Percentiles rank a stretch among this genome's conserved stretches.
phyloP scores from a whole-genome alignment of 106 monocot genomes.

The Cymbidium sinense region DNA sequence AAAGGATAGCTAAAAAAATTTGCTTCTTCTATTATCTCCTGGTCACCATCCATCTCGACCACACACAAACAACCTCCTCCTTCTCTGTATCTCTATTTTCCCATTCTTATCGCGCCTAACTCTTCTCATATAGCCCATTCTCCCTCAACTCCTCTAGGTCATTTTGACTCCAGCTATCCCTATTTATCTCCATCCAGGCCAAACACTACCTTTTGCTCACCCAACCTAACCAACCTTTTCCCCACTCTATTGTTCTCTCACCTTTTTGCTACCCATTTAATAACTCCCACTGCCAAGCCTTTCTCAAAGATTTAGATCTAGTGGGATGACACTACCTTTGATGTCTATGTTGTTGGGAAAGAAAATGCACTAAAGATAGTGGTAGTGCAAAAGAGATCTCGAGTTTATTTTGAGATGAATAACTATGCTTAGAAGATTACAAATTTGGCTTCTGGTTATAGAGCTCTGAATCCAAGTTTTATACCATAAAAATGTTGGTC shows the following conservation, averaged over 20 bases:
- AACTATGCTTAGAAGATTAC: slow-evolving; percentile 84
- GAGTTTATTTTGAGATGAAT: slow-evolving; percentile 91
- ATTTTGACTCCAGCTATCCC: too few species aligned
- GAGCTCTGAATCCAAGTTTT: slow-evolving; percentile 93
- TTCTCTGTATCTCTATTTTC: too few species aligned
- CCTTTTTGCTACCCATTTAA: slow-evolving; percentile 3
- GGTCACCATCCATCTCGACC: too few species aligned
- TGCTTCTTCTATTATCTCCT: too few species aligned
- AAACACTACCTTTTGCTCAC: neutral
- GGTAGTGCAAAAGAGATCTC: slow-evolving; percentile 96
- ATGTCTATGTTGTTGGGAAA: slow-evolving; percentile 86
- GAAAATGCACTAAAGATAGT: slow-evolving; percentile 88
- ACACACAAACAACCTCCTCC: too few species aligned
- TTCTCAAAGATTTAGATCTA: slow-evolving; percentile 70
- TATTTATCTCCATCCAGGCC: too few species aligned
- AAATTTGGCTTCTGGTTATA: slow-evolving; percentile 56
- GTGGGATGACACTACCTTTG: slow-evolving; percentile 67
- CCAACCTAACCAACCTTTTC: neutral
- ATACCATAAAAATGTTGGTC: slow-evolving; percentile 84
- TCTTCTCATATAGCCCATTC: too few species aligned
- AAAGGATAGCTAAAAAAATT: too few species aligned
- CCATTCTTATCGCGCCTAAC: neutral
- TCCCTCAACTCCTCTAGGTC: too few species aligned
- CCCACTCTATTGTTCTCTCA: slow-evolving; percentile 3
- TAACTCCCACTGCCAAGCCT: slow-evolving; percentile 16